Conservation (phyloP, 305 asterid species). For the Solanum hybrid region DNA sequence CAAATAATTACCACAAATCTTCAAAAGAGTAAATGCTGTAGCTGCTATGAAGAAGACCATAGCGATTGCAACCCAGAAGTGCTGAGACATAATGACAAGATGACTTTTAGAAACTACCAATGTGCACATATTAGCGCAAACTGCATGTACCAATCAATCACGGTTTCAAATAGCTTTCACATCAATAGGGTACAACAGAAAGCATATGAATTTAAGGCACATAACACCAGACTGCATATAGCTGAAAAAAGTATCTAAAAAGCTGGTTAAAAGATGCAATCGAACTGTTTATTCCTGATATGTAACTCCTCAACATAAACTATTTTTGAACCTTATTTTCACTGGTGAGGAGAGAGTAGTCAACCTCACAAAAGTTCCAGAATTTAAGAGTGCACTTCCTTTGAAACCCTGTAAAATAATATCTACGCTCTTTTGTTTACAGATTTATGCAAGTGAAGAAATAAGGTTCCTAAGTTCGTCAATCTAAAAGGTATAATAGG, state of each 20-base stretch:
- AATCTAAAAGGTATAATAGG: neutral
- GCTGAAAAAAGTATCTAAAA: neutral
- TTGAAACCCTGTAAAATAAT: neutral
- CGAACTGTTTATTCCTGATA: neutral
- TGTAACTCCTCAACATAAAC: neutral
- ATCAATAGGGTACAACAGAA: neutral
- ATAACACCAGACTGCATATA: neutral
- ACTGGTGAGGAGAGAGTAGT: neutral
- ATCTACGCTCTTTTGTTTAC: neutral
- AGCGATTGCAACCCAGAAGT: slow-evolving; percentile 94
- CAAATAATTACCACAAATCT: slow-evolving; percentile 58
- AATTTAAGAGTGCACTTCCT: neutral
- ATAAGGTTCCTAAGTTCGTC: neutral
- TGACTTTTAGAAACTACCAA: slow-evolving; percentile 2
- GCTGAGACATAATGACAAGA: slow-evolving; percentile 47
- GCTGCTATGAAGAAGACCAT: slow-evolving; percentile 98
- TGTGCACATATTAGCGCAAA: neutral
- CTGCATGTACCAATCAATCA: neutral
- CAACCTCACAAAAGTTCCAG: neutral
- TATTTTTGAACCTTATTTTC: neutral
- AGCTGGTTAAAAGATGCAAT: neutral
- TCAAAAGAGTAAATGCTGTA: slow-evolving; percentile 76
- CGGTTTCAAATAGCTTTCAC: neutral
- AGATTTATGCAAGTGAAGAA: neutral
- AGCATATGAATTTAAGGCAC: neutral